These are phyloP conservation scores for Colletotrichum spaethianum DNA, from an alignment of 2,329 filamentous ascomycete species.

Conservation along the genomic window DNA sequence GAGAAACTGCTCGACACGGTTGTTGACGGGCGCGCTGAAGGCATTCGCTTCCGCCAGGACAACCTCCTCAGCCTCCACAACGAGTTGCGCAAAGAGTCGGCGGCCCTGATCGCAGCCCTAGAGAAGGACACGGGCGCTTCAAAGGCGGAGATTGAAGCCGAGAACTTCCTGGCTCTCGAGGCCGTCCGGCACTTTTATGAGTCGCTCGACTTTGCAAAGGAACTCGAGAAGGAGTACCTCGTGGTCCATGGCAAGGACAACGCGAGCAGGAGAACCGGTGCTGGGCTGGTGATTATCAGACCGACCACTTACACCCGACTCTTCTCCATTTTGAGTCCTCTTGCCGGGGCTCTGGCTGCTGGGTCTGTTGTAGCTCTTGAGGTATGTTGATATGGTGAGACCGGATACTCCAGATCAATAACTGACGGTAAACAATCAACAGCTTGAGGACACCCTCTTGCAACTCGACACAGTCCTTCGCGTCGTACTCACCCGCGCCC, in stretches of 20 bases:
- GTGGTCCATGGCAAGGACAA: constrained; percentile 40
- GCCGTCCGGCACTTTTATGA: constrained; percentile 56
- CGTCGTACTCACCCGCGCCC: constrained; percentile 19
- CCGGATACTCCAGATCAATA: not conserved
- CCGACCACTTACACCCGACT: constrained; percentile 45
- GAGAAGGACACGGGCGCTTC: constrained; percentile 52
- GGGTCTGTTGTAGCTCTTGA: constrained; percentile 49
- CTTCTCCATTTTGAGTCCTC: constrained; percentile 46
- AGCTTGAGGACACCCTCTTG: constrained; percentile 34
- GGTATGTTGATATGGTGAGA: constrained; percentile 43
- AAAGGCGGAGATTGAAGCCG: constrained; percentile 49
- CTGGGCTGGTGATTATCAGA: constrained; percentile 46
- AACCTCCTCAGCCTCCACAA: constrained; percentile 61
- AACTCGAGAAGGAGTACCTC: constrained; percentile 44
- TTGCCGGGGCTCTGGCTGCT: constrained; percentile 47
- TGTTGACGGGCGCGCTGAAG: constrained; percentile 60
- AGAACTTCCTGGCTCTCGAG: constrained; percentile 57
- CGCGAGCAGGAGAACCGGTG: constrained; percentile 23
- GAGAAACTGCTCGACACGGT: constrained; percentile 55
- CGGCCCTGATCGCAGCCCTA: constrained; percentile 56
- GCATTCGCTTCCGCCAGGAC: constrained; percentile 60
- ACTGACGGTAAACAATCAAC: not conserved
- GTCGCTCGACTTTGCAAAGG: constrained; percentile 51
- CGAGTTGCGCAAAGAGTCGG: constrained; percentile 51
- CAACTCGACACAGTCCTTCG: constrained; percentile 35